A percentile compares a stretch with the other conserved stretches of the same genome.
These are phyloP conservation scores for Amanita rubescens DNA, from an alignment of 768 basidiomycete genomes.

Conservation along the genomic window DNA sequence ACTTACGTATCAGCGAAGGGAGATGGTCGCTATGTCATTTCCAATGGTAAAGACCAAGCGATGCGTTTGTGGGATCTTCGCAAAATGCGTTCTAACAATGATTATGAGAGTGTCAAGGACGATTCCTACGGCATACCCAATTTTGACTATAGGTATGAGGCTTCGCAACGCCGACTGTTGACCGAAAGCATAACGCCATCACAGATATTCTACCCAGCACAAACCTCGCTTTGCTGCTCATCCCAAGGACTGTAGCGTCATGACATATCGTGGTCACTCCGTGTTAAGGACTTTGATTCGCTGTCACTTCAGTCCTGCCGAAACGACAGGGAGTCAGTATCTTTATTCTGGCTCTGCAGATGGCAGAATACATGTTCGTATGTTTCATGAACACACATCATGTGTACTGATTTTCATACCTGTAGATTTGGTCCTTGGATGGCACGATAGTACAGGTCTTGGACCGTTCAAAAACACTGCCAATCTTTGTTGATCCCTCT, in stretches of 20 bases:
- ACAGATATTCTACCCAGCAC: conserved; percentile 59
- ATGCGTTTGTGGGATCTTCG: conserved; percentile 90
- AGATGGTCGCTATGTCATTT: conserved; percentile 91
- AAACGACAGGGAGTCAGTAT: conserved; percentile 89
- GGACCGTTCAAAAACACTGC: conserved; percentile 67
- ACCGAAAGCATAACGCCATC: conserved; percentile 1
- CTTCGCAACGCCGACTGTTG: neutral
- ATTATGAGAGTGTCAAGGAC: conserved; percentile 49
- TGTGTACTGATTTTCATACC: neutral
- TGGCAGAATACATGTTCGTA: conserved; percentile 71
- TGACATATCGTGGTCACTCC: conserved; percentile 90
- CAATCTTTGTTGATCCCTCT: conserved; percentile 70
- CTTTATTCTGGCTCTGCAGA: conserved; percentile 92
- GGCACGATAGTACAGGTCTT: conserved; percentile 78
- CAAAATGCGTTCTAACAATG: conserved; percentile 74
- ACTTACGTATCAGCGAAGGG: conserved; percentile 94
- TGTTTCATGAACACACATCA: conserved; percentile 1
- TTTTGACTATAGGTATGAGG: conserved; percentile 79
- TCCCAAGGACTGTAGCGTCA: conserved; percentile 87
- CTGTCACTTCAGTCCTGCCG: conserved; percentile 91
- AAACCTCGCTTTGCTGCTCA: conserved; percentile 57
- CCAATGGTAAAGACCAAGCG: conserved; percentile 94
- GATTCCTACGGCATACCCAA: conserved; percentile 46
- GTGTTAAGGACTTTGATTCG: conserved; percentile 90
- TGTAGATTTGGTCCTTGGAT: conserved; percentile 94